Evolutionary conservation across 1,284 basidiomycete species (phyloP).

Genomic region (Trichosporon sp.): DNA sequence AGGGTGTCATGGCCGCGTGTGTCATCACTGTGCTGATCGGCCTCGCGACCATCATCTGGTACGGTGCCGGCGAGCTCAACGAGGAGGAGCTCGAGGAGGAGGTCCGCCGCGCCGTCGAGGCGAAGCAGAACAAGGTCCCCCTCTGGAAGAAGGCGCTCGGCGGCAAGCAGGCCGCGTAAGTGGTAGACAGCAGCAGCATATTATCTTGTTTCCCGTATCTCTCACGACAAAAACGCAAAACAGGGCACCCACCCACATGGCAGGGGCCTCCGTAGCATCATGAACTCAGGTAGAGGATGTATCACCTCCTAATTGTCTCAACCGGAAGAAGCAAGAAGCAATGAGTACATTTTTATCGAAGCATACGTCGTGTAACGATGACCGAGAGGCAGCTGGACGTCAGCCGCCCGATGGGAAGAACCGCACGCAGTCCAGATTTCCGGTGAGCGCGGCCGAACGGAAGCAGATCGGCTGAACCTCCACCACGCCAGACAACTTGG

Average conservation of each 20-base stretch:
- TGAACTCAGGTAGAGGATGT: slow-evolving; percentile 2
- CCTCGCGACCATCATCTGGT: slow-evolving; percentile 76
- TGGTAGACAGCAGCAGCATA: not conserved
- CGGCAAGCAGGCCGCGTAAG: not conserved
- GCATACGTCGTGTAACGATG: not conserved
- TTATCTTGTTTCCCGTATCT: not conserved
- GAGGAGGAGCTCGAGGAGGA: slow-evolving; percentile 75
- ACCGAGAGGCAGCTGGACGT: not conserved
- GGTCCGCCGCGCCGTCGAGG: slow-evolving; percentile 56
- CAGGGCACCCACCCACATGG: not conserved
- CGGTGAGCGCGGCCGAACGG: not conserved
- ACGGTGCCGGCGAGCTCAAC: slow-evolving; percentile 63
- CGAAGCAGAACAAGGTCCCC: slow-evolving; percentile 55
- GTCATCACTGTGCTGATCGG: slow-evolving; percentile 77
- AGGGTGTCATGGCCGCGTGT: slow-evolving; percentile 79
- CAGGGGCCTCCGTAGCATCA: not conserved
- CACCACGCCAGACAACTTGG: not conserved
- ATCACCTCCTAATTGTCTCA: slow-evolving; percentile 1
- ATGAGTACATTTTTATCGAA: not conserved
- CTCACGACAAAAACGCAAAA: not conserved
- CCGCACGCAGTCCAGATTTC: not conserved
- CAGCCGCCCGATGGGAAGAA: not conserved
- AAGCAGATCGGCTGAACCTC: not conserved
- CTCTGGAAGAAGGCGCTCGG: slow-evolving; percentile 23
- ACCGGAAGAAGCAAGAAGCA: not conserved